Conservation (phyloP, 2,329 filamentous ascomycete genomes). For the Talaromyces sp. region DNA sequence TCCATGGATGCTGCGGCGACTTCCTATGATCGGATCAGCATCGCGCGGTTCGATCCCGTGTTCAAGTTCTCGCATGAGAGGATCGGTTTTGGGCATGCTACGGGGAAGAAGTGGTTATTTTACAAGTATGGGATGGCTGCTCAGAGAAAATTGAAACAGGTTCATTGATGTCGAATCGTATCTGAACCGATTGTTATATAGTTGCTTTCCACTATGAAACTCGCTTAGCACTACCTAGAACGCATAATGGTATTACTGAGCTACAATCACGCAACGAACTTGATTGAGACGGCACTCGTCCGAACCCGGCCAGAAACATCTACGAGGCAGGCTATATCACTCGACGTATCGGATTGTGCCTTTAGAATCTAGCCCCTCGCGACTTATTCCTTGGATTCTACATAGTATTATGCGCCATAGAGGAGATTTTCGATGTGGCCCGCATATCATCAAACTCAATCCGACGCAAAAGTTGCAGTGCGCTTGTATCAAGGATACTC, state of each 20-base stretch:
- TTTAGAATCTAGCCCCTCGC: too few relatives aligned
- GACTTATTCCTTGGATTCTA: too few relatives aligned
- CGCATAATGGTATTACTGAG: background rate
- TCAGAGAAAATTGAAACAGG: slow-evolving; percentile 9
- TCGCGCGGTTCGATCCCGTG: slow-evolving; percentile 27
- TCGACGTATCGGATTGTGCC: background rate
- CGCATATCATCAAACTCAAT: too few relatives aligned
- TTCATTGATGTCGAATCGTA: background rate
- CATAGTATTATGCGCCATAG: too few relatives aligned
- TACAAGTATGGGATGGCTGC: slow-evolving; percentile 16
- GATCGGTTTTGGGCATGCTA: slow-evolving; percentile 10
- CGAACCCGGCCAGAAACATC: too few relatives aligned
- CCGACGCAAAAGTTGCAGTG: too few relatives aligned
- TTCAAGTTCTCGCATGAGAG: slow-evolving; percentile 11
- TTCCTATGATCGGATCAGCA: slow-evolving; percentile 36
- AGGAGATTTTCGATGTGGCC: too few relatives aligned
- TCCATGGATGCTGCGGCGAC: slow-evolving; percentile 27
- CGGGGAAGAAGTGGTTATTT: slow-evolving; percentile 11
- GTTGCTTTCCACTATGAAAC: background rate
- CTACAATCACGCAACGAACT: background rate
- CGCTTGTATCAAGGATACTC: background rate
- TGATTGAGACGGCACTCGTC: background rate
- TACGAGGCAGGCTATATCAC: background rate
- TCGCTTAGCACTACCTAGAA: background rate
- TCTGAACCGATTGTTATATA: too few relatives aligned